Conservation (phyloP, 768 basidiomycete genomes). For the Tephrocybe sp. region DNA sequence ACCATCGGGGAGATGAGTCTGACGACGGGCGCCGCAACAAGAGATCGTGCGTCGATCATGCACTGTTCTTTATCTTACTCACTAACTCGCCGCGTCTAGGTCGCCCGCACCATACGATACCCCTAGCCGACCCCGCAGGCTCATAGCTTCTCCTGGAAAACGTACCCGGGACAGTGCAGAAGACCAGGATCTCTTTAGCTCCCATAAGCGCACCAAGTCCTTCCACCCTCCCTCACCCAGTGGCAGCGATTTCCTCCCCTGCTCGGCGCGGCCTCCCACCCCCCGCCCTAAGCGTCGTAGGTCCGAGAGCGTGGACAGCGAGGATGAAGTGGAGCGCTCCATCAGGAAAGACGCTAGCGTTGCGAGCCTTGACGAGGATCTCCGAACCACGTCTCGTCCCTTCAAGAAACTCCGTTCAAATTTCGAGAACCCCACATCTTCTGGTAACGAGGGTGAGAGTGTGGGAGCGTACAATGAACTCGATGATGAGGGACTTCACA, state of each 20-base stretch:
- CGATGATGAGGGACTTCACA: neutral
- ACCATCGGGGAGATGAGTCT: neutral
- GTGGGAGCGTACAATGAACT: neutral
- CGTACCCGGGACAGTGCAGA: neutral
- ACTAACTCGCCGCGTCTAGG: neutral
- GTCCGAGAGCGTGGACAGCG: neutral
- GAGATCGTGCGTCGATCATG: too few species aligned
- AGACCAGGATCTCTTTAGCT: neutral
- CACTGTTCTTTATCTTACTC: too few species aligned
- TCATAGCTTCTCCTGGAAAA: neutral
- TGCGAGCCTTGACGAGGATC: neutral
- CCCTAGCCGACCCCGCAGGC: neutral
- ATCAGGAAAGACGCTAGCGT: neutral
- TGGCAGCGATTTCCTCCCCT: neutral
- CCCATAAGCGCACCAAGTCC: neutral
- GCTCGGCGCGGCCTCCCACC: neutral
- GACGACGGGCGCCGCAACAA: too few species aligned
- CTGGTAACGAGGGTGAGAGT: neutral
- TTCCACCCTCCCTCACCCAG: neutral
- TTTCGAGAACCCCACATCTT: neutral
- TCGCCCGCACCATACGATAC: neutral
- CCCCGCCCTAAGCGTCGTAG: neutral
- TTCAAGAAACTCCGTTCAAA: neutral
- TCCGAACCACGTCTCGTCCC: neutral
- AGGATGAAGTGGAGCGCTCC: neutral